Evolutionary conservation across 768 basidiomycete genomes (phyloP).

Genomic region (Lentinula boryana): DNA sequence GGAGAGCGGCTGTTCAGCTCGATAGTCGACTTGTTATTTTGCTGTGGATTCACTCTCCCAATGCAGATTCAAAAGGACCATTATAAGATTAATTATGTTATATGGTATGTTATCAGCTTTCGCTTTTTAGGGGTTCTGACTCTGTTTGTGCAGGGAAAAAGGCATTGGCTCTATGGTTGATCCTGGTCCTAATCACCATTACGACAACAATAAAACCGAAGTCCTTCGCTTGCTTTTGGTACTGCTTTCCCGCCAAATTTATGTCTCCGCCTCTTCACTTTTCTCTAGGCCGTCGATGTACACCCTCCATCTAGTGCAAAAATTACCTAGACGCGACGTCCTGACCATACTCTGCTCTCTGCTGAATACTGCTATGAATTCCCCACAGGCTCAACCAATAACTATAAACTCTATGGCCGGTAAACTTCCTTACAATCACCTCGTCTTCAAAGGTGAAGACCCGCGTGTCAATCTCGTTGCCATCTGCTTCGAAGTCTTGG

Average conservation of each 20-base stretch:
- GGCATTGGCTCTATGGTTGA: constrained; percentile 87
- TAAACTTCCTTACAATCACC: constrained; percentile 83
- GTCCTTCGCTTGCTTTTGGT: constrained; percentile 85
- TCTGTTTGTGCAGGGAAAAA: constrained; percentile 64
- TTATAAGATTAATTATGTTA: constrained; percentile 80
- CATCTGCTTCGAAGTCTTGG: constrained; percentile 73
- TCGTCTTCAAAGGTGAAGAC: constrained; percentile 88
- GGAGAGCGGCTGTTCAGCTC: constrained; percentile 76
- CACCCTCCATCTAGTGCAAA: constrained; percentile 72
- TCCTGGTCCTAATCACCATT: constrained; percentile 52
- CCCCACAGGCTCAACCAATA: constrained; percentile 40
- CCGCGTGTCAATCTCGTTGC: constrained; percentile 65
- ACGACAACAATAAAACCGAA: constrained; percentile 82
- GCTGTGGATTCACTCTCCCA: constrained; percentile 90
- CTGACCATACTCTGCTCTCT: constrained; percentile 90
- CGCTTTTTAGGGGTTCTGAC: background rate
- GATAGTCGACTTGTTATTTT: constrained; percentile 83
- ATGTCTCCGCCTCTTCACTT: constrained; percentile 64
- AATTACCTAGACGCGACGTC: constrained; percentile 73
- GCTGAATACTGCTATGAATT: constrained; percentile 84
- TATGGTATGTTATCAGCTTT: constrained; percentile 57
- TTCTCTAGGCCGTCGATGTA: constrained; percentile 72
- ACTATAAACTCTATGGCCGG: constrained; percentile 68
- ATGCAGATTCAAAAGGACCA: constrained; percentile 69
- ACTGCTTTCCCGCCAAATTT: constrained; percentile 87